These are phyloP conservation scores for Pestalotiopsis sp. DNA, from an alignment of 2,329 filamentous ascomycete species.

Conservation along the genomic window DNA sequence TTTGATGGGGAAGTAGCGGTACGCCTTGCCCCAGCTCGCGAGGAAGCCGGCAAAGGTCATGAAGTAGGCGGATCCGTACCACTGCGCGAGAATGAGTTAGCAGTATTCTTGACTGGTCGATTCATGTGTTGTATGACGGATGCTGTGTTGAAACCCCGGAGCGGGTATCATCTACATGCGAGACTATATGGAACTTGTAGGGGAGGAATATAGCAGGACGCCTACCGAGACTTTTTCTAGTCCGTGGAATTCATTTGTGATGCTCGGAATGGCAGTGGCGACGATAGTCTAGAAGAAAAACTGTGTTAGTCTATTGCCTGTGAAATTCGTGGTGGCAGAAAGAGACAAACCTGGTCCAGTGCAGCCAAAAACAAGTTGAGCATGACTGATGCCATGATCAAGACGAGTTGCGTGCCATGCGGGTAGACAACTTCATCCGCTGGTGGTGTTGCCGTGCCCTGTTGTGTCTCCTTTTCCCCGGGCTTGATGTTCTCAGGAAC, in stretches of 20 bases:
- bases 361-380: background rate
- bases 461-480: background rate
- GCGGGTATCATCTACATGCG: too few relatives aligned
- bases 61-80: slow-evolving; percentile 40
- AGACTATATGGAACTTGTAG: too few relatives aligned
- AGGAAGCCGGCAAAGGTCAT: slow-evolving; percentile 41
- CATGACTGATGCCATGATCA: background rate
- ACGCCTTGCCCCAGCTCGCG: slow-evolving; percentile 43
- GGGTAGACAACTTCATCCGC: background rate
- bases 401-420: background rate
- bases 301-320: background rate
- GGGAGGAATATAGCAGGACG: too few relatives aligned
- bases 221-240: slow-evolving; percentile 36
- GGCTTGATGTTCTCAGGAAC: background rate
- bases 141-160: too few relatives aligned
- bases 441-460: background rate
- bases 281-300: background rate
- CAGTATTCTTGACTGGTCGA: too few relatives aligned
- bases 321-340: background rate
- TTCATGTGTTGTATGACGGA: too few relatives aligned
- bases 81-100: background rate
- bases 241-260: slow-evolving; percentile 41
- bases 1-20: slow-evolving; percentile 40
- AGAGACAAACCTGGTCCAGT: background rate
- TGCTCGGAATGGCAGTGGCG: slow-evolving; percentile 36